Evolutionary conservation across 345 rosid genomes (phyloP).

Genomic region (Zanthoxylum bungeanum): DNA sequence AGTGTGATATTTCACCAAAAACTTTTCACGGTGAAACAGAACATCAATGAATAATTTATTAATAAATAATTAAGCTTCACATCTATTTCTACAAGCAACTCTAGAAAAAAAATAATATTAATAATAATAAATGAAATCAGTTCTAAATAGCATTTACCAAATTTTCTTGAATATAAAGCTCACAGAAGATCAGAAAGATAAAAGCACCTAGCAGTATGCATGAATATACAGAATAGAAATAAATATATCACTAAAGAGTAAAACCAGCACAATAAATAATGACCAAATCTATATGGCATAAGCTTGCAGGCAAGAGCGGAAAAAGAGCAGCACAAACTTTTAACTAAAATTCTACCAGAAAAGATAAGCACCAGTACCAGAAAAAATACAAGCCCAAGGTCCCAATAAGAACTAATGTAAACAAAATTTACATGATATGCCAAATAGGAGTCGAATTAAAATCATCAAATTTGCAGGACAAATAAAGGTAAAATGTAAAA

Average conservation of each 20-base stretch:
- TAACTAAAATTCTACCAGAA: not conserved
- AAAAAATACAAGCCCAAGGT: too few relatives aligned
- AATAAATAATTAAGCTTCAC: not conserved
- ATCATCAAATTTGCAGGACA: not conserved
- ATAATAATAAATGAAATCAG: not conserved
- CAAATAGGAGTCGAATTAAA: not conserved
- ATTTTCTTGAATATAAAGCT: not conserved
- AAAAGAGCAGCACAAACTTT: constrained; percentile 1
- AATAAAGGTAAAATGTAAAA: not conserved
- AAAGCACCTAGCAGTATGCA: not conserved
- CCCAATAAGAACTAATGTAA: too few relatives aligned
- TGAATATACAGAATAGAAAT: too few relatives aligned
- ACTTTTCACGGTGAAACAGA: not conserved
- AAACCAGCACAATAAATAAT: not conserved
- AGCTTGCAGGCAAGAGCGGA: not conserved
- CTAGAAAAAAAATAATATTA: not conserved
- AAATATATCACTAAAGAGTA: too few relatives aligned
- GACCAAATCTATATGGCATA: not conserved
- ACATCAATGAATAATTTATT: not conserved
- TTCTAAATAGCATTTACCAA: not conserved
- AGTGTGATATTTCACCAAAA: not conserved
- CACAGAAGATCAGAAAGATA: not conserved
- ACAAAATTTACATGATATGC: not conserved
- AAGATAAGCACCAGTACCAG: too few relatives aligned
- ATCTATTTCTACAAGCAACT: not conserved